Evolutionary conservation across 306 rosid genomes (phyloP), one percentile per base, ranked within the genome.

Genomic region (Trifolium dubium): DNA sequence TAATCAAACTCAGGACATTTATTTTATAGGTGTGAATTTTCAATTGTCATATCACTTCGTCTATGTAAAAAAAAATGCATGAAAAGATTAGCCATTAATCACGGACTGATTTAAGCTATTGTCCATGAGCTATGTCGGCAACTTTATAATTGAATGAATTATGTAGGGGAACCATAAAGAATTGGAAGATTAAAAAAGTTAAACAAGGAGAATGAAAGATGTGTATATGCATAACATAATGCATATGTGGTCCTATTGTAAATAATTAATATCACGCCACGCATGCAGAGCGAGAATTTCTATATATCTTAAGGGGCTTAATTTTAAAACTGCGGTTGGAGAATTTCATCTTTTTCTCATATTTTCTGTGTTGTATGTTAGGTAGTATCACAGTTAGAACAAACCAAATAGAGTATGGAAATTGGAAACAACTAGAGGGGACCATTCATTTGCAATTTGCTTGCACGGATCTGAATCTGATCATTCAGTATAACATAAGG

Each of bases 231-330:
- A 23, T 23, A 23, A 83, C 39, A 35, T 5, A 0, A 49, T n/a
- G 53, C 1, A 53, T 53, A 64, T 74, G 90, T 83, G 92, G 90
- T 88, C 90, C 83, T 49, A 79, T 23, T 23, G n/a, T n/a, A n/a
- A n/a, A n/a, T n/a, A n/a, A n/a, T n/a, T n/a, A n/a, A n/a, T n/a
- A n/a, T n/a, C n/a, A n/a, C n/a, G 79, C 89, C 81, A 79, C 96
- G 86, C 88, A 88, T 88, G 91, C 83, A 86, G 79, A 70, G 78
- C 67, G 85, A 81, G 85, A 68, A 74, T 80, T 85, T 85, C 86
- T 56, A 84, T 73, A 72, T 77, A 65, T 77, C 81, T 64, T 19
- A 50, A 18, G 8, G 67, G 53, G 55, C 7, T n/a, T n/a, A n/a
- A n/a, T 34, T 5, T 34, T 35, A 9, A 69, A 47, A 76, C 49